Percentiles rank a stretch among this genome's conserved stretches.
phyloP scores from a whole-genome alignment of 352 stramenopile species.

The Aphanomyces stellatus region DNA sequence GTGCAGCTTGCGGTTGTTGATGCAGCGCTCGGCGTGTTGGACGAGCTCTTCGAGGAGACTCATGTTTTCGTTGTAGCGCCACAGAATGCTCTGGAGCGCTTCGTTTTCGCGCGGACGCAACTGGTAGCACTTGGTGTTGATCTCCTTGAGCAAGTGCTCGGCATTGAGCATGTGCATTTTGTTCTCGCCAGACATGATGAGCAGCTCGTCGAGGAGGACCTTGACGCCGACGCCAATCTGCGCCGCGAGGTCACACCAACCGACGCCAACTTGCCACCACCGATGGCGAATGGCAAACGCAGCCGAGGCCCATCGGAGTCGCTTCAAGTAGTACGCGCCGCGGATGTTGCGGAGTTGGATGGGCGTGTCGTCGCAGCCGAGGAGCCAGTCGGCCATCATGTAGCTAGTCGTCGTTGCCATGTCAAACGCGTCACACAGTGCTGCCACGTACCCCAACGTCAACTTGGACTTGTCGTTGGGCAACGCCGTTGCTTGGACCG shows the following conservation, averaged over 20 bases:
- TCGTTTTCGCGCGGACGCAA: slow-evolving; percentile 36
- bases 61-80: slow-evolving; percentile 34
- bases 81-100: slow-evolving; percentile 33
- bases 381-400: slow-evolving; percentile 48
- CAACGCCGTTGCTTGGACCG: slow-evolving; percentile 31
- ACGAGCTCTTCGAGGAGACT: slow-evolving; percentile 46
- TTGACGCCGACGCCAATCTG: slow-evolving; percentile 51
- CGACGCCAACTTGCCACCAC: slow-evolving; percentile 52
- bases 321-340: slow-evolving; percentile 39
- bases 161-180: slow-evolving; percentile 75
- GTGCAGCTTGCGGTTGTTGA: slow-evolving; percentile 72
- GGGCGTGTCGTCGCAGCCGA: slow-evolving; percentile 42
- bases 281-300: slow-evolving; percentile 50
- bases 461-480: slow-evolving; percentile 37
- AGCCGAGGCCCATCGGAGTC: slow-evolving; percentile 44
- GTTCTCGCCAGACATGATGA: slow-evolving; percentile 54
- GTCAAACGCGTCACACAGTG: too few relatives aligned
- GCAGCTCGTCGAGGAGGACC: slow-evolving; percentile 39
- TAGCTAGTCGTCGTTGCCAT: slow-evolving; percentile 4
- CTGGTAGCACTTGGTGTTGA: slow-evolving; percentile 54
- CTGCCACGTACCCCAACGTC: slow-evolving; percentile 30
- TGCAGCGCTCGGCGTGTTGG: slow-evolving; percentile 41
- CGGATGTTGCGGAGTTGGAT: slow-evolving; percentile 38
- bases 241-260: slow-evolving; percentile 51
- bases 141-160: slow-evolving; percentile 40